These are phyloP conservation scores for Oenanthe javanica DNA, from an alignment of 140 eudicot genomes.

Conservation along the genomic window DNA sequence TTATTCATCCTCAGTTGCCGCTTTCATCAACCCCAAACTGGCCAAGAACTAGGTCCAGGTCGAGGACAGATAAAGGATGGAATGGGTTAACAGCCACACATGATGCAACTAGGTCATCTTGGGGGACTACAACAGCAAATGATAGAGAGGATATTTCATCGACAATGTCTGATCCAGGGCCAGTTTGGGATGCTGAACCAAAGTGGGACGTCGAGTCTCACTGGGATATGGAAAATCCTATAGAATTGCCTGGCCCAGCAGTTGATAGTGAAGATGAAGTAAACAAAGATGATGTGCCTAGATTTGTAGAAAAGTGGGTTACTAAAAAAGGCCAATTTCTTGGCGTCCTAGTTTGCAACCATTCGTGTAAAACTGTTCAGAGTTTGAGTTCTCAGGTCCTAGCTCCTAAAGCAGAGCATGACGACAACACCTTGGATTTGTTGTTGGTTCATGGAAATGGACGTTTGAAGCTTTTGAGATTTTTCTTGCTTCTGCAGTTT, in stretches of 20 bases:
- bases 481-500: slow-evolving; percentile 68
- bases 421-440: slow-evolving; percentile 79
- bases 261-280: slow-evolving; percentile 40
- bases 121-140: slow-evolving; percentile 60
- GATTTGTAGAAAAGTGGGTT: slow-evolving; percentile 71
- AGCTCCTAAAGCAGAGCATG: slow-evolving; percentile 98
- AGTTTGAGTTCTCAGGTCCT: slow-evolving; percentile 96
- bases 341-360: slow-evolving; percentile 89
- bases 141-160: slow-evolving; percentile 95
- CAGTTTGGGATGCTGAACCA: slow-evolving; percentile 97
- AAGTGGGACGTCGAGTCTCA: slow-evolving; percentile 86
- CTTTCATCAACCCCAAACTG: slow-evolving; percentile 58
- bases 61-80: slow-evolving; percentile 73
- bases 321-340: slow-evolving; percentile 74
- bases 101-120: slow-evolving; percentile 64
- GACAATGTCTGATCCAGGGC: slow-evolving; percentile 96
- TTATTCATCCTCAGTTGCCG: slow-evolving; percentile 67
- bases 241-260: slow-evolving; percentile 66
- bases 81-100: slow-evolving; percentile 56
- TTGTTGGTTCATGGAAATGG: slow-evolving; percentile 95
- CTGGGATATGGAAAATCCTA: slow-evolving; percentile 74
- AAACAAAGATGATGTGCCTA: slow-evolving; percentile 29
- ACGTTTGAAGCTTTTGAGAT: slow-evolving; percentile 63
- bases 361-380: slow-evolving; percentile 92
- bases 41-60: slow-evolving; percentile 98